A percentile compares a stretch with the other conserved stretches of the same genome.
Conservation (phyloP, 116 monocot genomes). For the Trichopus zeylanicus region DNA sequence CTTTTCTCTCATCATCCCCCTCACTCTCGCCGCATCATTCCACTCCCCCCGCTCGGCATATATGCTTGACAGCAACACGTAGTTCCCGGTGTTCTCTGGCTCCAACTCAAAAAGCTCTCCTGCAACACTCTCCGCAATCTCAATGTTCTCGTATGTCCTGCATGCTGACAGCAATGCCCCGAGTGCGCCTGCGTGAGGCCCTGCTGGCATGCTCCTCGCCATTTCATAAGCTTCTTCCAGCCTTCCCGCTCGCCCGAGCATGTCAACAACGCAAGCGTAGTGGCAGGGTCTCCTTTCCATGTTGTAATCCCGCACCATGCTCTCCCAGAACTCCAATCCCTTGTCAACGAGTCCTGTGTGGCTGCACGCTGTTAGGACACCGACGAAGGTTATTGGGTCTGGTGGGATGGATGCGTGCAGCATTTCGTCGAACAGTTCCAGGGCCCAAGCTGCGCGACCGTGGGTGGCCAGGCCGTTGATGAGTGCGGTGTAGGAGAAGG, state of each 20-base stretch:
- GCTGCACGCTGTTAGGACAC: constrained; percentile 63
- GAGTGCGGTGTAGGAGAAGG: constrained; percentile 54
- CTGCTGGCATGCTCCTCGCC: constrained; percentile 35
- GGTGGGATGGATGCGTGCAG: constrained; percentile 20
- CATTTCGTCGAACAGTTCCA: constrained; percentile 49
- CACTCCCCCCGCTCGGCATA: constrained; percentile 55
- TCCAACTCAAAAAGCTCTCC: constrained; percentile 56
- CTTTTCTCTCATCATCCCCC: constrained; percentile 28
- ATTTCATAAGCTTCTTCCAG: constrained; percentile 54
- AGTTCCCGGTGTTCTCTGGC: constrained; percentile 72
- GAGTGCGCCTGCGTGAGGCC: constrained; percentile 47
- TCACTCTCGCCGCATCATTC: constrained; percentile 42
- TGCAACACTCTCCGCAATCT: constrained; percentile 56
- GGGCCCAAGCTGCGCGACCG: constrained; percentile 41
- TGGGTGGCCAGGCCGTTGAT: constrained; percentile 66
- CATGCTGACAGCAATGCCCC: constrained; percentile 74
- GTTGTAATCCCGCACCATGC: constrained; percentile 35
- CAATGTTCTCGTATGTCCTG: constrained; percentile 40
- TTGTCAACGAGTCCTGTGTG: constrained; percentile 57
- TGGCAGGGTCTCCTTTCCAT: constrained; percentile 46
- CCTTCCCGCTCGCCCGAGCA: constrained; percentile 73
- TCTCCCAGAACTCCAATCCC: constrained; percentile 41
- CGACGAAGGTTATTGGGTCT: constrained; percentile 48
- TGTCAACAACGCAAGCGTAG: constrained; percentile 61
- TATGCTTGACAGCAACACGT: constrained; percentile 57